These are phyloP conservation scores for Ganoderma sinense DNA, from an alignment of 1,284 basidiomycete genomes.

Conservation along the genomic window DNA sequence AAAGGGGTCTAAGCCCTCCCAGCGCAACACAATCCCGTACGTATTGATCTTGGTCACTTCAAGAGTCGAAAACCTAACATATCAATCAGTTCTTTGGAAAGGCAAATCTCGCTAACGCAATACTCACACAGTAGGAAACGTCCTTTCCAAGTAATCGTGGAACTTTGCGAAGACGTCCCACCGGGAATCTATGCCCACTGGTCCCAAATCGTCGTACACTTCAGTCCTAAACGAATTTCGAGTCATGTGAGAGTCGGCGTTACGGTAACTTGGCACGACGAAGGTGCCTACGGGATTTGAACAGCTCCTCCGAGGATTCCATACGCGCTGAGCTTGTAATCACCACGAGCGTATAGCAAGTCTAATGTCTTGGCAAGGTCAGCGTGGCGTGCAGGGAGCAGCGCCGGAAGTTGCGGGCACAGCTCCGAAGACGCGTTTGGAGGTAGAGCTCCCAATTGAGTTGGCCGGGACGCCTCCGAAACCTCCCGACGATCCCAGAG, in stretches of 20 bases:
- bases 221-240: conserved; percentile 33
- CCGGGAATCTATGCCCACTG: conserved; percentile 48
- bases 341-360: conserved; percentile 13
- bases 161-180: conserved; percentile 50
- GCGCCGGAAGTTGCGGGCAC: conserved; percentile 20
- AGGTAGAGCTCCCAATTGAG: conserved; percentile 10
- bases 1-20: conserved; percentile 59
- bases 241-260: neutral
- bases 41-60: conserved; percentile 66
- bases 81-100: neutral
- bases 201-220: conserved; percentile 37
- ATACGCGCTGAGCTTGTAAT: conserved; percentile 27
- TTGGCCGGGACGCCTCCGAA: neutral
- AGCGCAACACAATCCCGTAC: conserved; percentile 70
- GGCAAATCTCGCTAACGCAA: conserved; percentile 16
- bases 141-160: conserved; percentile 47
- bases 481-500: neutral
- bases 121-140: conserved; percentile 50
- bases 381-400: conserved; percentile 18
- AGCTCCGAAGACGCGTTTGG: conserved; percentile 17
- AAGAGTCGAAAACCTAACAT: conserved; percentile 54
- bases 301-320: conserved; percentile 31
- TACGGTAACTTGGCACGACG: neutral
- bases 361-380: conserved; percentile 6
- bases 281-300: conserved; percentile 32